Evolutionary conservation across 2,329 filamentous ascomycete species (phyloP).

Genomic region (Ramichloridium luteum): DNA sequence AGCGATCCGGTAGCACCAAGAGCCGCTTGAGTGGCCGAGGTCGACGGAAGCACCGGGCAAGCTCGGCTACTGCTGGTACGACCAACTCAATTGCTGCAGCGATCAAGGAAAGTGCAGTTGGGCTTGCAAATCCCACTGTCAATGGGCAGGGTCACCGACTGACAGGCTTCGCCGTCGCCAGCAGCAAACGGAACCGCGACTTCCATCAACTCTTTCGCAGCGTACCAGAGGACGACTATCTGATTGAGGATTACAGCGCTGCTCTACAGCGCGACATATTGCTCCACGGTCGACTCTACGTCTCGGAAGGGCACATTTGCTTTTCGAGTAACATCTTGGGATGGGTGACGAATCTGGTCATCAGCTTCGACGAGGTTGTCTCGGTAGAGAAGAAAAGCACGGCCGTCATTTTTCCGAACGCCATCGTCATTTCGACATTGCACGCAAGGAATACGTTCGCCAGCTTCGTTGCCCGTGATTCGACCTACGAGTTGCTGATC

Average conservation of each 20-base stretch:
- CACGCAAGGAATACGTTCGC: conserved; percentile 94
- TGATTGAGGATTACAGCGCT: conserved; percentile 98
- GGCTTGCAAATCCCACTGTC: conserved; percentile 52
- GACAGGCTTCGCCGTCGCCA: conserved; percentile 91
- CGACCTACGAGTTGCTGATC: conserved; percentile 91
- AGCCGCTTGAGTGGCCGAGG: conserved; percentile 42
- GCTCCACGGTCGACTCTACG: conserved; percentile 83
- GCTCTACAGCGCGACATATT: conserved; percentile 92
- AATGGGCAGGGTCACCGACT: conserved; percentile 56
- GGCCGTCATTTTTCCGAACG: conserved; percentile 90
- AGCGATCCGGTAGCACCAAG: conserved; percentile 40
- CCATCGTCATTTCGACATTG: conserved; percentile 88
- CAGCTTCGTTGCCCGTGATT: conserved; percentile 85
- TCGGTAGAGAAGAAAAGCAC: conserved; percentile 95
- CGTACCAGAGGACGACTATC: conserved; percentile 92
- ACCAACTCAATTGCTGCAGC: conserved; percentile 62
- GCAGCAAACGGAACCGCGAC: conserved; percentile 89
- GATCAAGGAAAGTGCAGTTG: conserved; percentile 56
- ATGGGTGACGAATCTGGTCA: conserved; percentile 94
- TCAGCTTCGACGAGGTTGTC: conserved; percentile 96
- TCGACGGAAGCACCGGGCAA: conserved; percentile 60
- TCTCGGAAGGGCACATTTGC: conserved; percentile 93
- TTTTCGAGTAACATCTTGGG: conserved; percentile 98
- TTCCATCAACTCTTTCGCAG: conserved; percentile 92
- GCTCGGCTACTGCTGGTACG: conserved; percentile 53